A percentile compares a stretch with the other conserved stretches of the same genome.
phyloP scores from a whole-genome alignment of 1,284 basidiomycete genomes.

The Apiotrichum mycotoxinovorans region DNA sequence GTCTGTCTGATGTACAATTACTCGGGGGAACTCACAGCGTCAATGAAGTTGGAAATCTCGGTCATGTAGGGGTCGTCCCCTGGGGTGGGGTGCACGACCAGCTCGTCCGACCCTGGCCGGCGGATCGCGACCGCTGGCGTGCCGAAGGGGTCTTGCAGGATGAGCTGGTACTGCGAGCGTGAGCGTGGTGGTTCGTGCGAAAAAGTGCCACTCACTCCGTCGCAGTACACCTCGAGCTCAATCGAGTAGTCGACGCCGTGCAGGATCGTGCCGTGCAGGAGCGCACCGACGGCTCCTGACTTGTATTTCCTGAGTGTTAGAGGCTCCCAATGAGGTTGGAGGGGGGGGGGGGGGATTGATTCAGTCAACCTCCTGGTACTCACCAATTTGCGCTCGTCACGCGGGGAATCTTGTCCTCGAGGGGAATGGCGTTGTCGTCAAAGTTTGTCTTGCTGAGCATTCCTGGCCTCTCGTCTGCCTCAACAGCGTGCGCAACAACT shows the following conservation, averaged over 20 bases:
- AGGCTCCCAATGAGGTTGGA: neutral
- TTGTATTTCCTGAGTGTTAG: slow-evolving; percentile 41
- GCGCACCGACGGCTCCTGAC: slow-evolving; percentile 40
- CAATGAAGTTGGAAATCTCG: slow-evolving; percentile 50
- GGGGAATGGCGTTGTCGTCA: slow-evolving; percentile 51
- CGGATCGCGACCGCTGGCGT: slow-evolving; percentile 47
- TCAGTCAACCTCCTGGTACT: slow-evolving; percentile 18
- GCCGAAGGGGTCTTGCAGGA: slow-evolving; percentile 49
- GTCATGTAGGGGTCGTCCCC: slow-evolving; percentile 51
- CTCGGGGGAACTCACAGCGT: slow-evolving; percentile 29
- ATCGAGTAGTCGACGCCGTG: slow-evolving; percentile 41
- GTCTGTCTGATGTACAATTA: neutral
- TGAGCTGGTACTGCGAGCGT: slow-evolving; percentile 32
- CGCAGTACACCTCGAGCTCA: slow-evolving; percentile 46
- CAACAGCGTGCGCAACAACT: slow-evolving; percentile 44
- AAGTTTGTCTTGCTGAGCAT: slow-evolving; percentile 51
- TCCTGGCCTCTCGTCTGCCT: slow-evolving; percentile 51
- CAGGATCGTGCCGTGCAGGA: slow-evolving; percentile 43
- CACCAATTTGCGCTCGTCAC: slow-evolving; percentile 51
- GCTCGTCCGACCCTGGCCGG: slow-evolving; percentile 38
- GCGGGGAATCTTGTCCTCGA: slow-evolving; percentile 47
- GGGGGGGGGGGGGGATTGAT: neutral
- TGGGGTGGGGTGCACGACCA: slow-evolving; percentile 27
- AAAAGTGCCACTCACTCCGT: slow-evolving; percentile 42
- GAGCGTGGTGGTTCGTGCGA: slow-evolving; percentile 51